Conservation (phyloP, 352 stramenopile genomes). For the Phytophthora macrochlamydospora region DNA sequence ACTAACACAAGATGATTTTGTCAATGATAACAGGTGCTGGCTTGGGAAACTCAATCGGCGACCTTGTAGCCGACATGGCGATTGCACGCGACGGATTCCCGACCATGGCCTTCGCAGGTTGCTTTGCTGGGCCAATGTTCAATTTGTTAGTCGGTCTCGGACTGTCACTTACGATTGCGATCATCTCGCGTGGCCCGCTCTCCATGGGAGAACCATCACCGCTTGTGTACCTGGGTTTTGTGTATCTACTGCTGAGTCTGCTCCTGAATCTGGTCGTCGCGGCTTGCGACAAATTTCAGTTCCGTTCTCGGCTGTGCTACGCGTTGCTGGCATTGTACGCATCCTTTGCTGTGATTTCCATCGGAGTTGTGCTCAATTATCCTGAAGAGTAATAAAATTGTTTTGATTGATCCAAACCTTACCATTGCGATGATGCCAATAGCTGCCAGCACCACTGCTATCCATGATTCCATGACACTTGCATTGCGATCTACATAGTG, state of each 20-base stretch:
- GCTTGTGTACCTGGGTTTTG: slow-evolving; percentile 73
- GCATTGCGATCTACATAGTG: too few relatives aligned
- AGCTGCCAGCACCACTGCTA: too few relatives aligned
- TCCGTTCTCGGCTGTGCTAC: slow-evolving; percentile 66
- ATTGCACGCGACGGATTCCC: slow-evolving; percentile 83
- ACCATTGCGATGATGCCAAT: too few relatives aligned
- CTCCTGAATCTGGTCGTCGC: slow-evolving; percentile 66
- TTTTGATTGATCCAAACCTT: not conserved
- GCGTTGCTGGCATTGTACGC: slow-evolving; percentile 59
- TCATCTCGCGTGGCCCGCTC: slow-evolving; percentile 56
- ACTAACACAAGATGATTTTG: too few relatives aligned
- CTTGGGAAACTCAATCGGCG: slow-evolving; percentile 85
- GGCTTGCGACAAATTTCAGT: slow-evolving; percentile 64
- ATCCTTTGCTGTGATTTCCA: slow-evolving; percentile 71
- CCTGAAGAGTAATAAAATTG: slow-evolving; percentile 26
- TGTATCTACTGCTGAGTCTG: slow-evolving; percentile 67
- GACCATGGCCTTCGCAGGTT: slow-evolving; percentile 84
- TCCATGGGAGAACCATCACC: slow-evolving; percentile 57
- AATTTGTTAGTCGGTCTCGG: slow-evolving; percentile 79
- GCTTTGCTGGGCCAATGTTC: slow-evolving; percentile 85
- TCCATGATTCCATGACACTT: too few relatives aligned
- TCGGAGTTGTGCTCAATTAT: slow-evolving; percentile 49
- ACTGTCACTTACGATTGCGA: slow-evolving; percentile 67
- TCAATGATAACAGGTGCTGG: slow-evolving; percentile 50
- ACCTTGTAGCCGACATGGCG: slow-evolving; percentile 80